Percentiles rank a stretch among this genome's conserved stretches.
phyloP scores from a whole-genome alignment of 2,329 filamentous ascomycete species.

The Pseudonectria foliicola region DNA sequence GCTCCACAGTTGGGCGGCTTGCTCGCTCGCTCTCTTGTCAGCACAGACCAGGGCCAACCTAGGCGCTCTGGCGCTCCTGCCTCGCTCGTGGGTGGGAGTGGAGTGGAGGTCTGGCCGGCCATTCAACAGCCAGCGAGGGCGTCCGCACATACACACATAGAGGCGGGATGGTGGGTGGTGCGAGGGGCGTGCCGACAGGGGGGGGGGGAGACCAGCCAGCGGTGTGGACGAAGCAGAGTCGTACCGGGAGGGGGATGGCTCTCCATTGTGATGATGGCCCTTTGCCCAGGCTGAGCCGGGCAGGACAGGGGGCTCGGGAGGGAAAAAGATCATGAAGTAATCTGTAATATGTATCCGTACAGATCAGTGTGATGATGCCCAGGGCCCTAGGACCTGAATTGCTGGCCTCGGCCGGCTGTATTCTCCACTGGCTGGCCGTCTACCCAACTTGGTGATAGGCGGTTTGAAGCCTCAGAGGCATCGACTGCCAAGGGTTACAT shows the following conservation, averaged over 20 bases:
- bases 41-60: conserved; percentile 16
- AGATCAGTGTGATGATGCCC: neutral
- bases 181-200: conserved; percentile 21
- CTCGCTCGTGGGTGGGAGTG: conserved; percentile 18
- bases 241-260: conserved; percentile 19
- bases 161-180: conserved; percentile 17
- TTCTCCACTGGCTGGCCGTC: too few relatives aligned
- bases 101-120: conserved; percentile 14
- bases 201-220: conserved; percentile 8
- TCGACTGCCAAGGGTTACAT: too few relatives aligned
- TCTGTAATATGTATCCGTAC: too few relatives aligned
- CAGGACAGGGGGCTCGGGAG: conserved; percentile 6
- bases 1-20: conserved; percentile 16
- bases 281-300: too few relatives aligned
- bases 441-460: too few relatives aligned
- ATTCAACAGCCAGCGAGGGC: conserved; percentile 12
- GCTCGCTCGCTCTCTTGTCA: conserved; percentile 15
- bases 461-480: too few relatives aligned
- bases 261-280: conserved; percentile 1
- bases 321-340: neutral
- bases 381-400: too few relatives aligned
- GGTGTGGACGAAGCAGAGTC: conserved; percentile 27
- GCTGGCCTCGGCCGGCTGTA: too few relatives aligned
- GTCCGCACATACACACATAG: too few relatives aligned
- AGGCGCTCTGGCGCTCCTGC: conserved; percentile 18